Evolutionary conservation across 1,139 yeast genomes (phyloP).

Genomic region (Sugiyamaella xylanicola): DNA sequence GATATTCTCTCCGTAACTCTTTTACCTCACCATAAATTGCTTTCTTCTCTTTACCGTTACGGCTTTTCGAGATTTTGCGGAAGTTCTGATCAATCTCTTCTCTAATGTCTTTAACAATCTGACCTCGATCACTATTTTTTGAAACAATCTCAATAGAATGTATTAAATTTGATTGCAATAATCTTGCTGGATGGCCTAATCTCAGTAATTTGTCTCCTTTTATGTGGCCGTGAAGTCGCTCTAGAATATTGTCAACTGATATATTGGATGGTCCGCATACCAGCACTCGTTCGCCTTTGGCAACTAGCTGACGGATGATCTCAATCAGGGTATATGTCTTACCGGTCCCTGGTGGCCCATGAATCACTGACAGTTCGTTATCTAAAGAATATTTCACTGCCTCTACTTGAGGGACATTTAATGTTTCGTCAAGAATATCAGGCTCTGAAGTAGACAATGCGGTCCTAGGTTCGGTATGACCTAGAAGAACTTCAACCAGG

Average conservation of each 20-base stretch:
- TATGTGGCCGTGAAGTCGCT: slow-evolving; percentile 59
- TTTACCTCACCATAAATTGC: slow-evolving; percentile 71
- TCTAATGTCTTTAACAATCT: slow-evolving; percentile 66
- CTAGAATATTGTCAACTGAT: slow-evolving; percentile 91
- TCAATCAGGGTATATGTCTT: slow-evolving; percentile 89
- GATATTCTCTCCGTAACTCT: slow-evolving; percentile 66
- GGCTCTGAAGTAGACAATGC: slow-evolving; percentile 26
- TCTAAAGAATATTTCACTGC: slow-evolving; percentile 57
- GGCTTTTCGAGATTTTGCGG: slow-evolving; percentile 62
- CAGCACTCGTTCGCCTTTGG: slow-evolving; percentile 64
- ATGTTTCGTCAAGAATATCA: slow-evolving; percentile 51
- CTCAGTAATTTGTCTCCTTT: slow-evolving; percentile 64
- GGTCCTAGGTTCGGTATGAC: slow-evolving; percentile 29
- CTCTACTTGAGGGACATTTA: slow-evolving; percentile 74
- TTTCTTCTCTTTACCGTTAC: slow-evolving; percentile 63
- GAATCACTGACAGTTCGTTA: slow-evolving; percentile 59
- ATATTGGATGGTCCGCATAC: slow-evolving; percentile 96
- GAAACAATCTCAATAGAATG: slow-evolving; percentile 80
- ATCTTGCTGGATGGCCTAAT: slow-evolving; percentile 92
- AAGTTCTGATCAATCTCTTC: slow-evolving; percentile 68
- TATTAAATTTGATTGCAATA: slow-evolving; percentile 60
- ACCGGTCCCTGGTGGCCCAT: slow-evolving; percentile 83
- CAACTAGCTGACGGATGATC: slow-evolving; percentile 70
- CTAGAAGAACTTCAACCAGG: slow-evolving; percentile 37
- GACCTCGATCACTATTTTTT: slow-evolving; percentile 62